These are phyloP conservation scores for Argentina anserina DNA, from an alignment of 306 rosid species.

Conservation along the genomic window DNA sequence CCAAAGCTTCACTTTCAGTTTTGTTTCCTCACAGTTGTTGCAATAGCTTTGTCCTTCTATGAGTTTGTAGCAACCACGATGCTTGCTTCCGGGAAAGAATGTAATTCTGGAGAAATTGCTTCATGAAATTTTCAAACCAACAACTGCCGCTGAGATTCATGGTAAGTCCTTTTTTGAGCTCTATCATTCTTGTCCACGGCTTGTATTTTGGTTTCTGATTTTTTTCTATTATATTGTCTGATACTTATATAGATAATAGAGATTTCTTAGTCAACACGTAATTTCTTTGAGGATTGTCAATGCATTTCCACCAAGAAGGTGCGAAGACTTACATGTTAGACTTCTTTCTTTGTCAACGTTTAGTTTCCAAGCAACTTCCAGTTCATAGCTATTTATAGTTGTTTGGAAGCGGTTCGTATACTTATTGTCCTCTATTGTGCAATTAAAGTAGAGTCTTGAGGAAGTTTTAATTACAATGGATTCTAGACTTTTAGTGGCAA, in stretches of 20 bases:
- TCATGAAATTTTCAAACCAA: not conserved
- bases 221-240: not conserved
- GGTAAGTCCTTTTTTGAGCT: not conserved
- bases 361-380: not conserved
- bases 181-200: not conserved
- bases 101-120: not conserved
- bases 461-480: conserved; percentile 45
- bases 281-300: conserved; percentile 19
- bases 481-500: conserved; percentile 36
- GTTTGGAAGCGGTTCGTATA: not conserved
- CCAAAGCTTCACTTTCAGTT: not conserved
- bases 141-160: not conserved
- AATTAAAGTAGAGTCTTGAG: not conserved
- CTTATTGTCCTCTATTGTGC: not conserved
- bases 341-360: not conserved
- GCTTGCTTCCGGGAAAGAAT: not conserved
- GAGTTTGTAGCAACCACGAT: not conserved
- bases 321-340: not conserved
- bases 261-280: not conserved
- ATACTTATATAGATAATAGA: not conserved
- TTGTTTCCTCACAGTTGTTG: not conserved
- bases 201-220: not conserved
- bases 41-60: not conserved
- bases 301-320: not conserved
- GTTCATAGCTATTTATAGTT: not conserved